phyloP scores from a whole-genome alignment of 352 stramenopile genomes.

The Aphanomyces cochlioides region DNA sequence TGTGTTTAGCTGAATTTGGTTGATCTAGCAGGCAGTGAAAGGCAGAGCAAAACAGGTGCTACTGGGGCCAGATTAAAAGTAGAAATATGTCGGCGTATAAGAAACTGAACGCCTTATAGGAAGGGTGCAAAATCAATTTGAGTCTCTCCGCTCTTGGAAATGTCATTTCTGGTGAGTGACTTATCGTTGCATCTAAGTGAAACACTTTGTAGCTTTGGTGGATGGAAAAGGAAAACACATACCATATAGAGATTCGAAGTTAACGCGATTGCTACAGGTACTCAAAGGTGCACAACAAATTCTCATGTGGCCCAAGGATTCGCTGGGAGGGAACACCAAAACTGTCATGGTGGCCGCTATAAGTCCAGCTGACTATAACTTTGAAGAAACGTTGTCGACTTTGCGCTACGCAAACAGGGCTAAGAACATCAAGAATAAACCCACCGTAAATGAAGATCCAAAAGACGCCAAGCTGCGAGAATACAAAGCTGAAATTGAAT shows the following conservation, averaged over 20 bases:
- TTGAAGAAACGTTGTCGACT: constrained; percentile 94
- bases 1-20: constrained; percentile 66
- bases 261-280: constrained; percentile 83
- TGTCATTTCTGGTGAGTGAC: constrained; percentile 56
- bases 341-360: constrained; percentile 96
- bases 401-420: constrained; percentile 95
- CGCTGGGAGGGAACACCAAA: constrained; percentile 92
- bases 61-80: constrained; percentile 71
- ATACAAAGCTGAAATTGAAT: constrained; percentile 88
- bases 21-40: constrained; percentile 74
- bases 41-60: constrained; percentile 79
- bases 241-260: constrained; percentile 90
- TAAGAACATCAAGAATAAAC: constrained; percentile 97
- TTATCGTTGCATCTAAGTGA: constrained; percentile 2
- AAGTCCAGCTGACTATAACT: constrained; percentile 93
- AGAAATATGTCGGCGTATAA: neutral
- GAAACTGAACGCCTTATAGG: constrained; percentile 42
- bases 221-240: constrained; percentile 84
- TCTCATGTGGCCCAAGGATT: constrained; percentile 66
- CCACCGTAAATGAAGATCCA: constrained; percentile 93
- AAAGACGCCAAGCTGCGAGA: constrained; percentile 88
- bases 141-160: constrained; percentile 75
- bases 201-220: constrained; percentile 71
- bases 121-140: constrained; percentile 87
- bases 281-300: neutral